Evolutionary conservation across 2,329 filamentous ascomycete species (phyloP).

Genomic region (Ceratocystis eucalypticola): DNA sequence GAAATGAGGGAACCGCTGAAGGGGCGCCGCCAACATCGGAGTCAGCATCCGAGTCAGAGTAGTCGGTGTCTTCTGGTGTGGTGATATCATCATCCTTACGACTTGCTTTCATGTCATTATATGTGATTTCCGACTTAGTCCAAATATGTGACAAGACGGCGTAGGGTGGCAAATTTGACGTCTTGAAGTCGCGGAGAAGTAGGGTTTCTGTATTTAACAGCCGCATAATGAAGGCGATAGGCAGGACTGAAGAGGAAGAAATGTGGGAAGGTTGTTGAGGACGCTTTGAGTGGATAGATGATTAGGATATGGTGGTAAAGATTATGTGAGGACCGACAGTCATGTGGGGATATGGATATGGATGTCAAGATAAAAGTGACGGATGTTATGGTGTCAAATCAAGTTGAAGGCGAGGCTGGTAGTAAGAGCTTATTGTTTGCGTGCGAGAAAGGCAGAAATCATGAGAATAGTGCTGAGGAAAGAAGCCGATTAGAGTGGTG

Average conservation of each 20-base stretch:
- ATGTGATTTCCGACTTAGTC: constrained; percentile 14
- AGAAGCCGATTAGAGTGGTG: neutral
- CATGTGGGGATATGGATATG: neutral
- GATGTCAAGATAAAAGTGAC: neutral
- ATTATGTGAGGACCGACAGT: neutral
- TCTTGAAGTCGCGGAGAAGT: constrained; percentile 15
- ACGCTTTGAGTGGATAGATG: neutral
- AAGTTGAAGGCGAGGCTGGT: neutral
- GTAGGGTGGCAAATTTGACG: constrained; percentile 11
- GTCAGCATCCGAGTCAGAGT: neutral
- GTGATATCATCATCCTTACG: constrained; percentile 3
- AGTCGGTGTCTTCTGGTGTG: constrained; percentile 12
- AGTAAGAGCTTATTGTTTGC: neutral
- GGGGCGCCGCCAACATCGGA: constrained; percentile 4
- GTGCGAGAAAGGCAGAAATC: neutral
- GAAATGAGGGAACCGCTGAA: neutral
- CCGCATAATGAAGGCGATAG: constrained; percentile 13
- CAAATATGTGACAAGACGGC: constrained; percentile 16
- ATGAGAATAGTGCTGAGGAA: neutral
- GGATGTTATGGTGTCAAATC: neutral
- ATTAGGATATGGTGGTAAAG: neutral
- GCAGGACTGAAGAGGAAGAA: neutral
- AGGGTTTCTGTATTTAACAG: constrained; percentile 16
- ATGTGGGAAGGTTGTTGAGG: neutral
- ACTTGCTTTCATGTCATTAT: constrained; percentile 13